Percentiles rank a stretch among this genome's conserved stretches.
phyloP scores from a whole-genome alignment of 768 basidiomycete genomes.

The Mycena albidolilacea region DNA sequence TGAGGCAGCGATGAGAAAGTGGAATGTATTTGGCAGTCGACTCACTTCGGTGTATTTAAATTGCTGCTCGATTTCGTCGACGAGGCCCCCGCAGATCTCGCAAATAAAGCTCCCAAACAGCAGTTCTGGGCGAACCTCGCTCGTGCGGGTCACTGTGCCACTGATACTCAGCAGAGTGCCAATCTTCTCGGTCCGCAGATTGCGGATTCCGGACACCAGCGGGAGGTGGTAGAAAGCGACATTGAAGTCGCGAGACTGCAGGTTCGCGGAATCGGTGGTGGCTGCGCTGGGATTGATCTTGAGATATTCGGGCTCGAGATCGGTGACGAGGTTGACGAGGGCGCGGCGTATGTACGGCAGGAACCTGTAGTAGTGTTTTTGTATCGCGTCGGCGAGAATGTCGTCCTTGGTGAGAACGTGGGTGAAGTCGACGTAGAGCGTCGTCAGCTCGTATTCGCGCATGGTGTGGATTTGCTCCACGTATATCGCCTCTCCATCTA shows the following conservation, averaged over 20 bases:
- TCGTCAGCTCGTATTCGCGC: conserved; percentile 95
- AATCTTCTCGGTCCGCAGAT: conserved; percentile 93
- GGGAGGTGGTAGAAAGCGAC: conserved; percentile 97
- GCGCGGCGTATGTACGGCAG: conserved; percentile 95
- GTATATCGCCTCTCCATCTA: conserved; percentile 82
- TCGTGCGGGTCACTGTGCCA: conserved; percentile 97
- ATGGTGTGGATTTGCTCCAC: conserved; percentile 95
- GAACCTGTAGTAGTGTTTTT: conserved; percentile 97
- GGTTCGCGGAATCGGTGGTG: conserved; percentile 87
- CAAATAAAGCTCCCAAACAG: conserved; percentile 95
- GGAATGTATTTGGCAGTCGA: conserved; percentile 15
- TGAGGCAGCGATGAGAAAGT: conserved; percentile 49
- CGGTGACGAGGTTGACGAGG: conserved; percentile 88
- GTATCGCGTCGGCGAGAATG: conserved; percentile 93
- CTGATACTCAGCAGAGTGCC: conserved; percentile 96
- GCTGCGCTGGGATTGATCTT: conserved; percentile 95
- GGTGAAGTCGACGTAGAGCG: conserved; percentile 95
- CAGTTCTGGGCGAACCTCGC: conserved; percentile 96
- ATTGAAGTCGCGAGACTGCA: conserved; percentile 93
- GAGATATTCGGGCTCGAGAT: conserved; percentile 94
- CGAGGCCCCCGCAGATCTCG: conserved; percentile 86
- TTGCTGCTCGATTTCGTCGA: conserved; percentile 97
- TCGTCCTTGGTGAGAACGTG: conserved; percentile 94
- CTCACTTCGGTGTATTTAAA: conserved; percentile 98
- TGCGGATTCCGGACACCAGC: conserved; percentile 94